These are phyloP conservation scores for Xerophyta viscosa DNA, from an alignment of 106 monocot genomes.

Conservation along the genomic window DNA sequence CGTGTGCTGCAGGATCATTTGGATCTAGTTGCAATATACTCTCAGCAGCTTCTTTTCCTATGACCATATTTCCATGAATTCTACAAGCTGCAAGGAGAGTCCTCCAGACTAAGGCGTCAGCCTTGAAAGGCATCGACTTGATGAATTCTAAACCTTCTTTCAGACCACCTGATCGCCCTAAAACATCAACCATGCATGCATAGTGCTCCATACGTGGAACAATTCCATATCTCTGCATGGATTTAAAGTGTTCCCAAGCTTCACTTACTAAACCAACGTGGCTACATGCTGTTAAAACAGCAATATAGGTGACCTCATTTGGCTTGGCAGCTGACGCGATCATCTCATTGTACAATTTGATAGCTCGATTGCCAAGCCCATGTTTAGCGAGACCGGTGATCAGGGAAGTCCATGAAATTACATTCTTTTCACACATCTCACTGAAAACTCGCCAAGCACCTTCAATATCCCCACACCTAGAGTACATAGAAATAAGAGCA, in stretches of 20 bases:
- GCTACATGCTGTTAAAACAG: conserved; percentile 79
- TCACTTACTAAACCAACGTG: conserved; percentile 59
- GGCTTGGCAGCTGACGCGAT: conserved; percentile 33
- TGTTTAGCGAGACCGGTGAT: conserved; percentile 69
- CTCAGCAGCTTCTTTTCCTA: conserved; percentile 50
- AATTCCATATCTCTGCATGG: conserved; percentile 47
- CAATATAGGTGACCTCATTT: conserved; percentile 61
- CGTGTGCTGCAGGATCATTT: conserved; percentile 51
- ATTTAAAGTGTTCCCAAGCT: conserved; percentile 50
- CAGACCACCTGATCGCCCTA: conserved; percentile 55
- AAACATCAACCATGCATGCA: conserved; percentile 80
- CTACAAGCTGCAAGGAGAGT: conserved; percentile 73
- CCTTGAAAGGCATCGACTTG: conserved; percentile 44
- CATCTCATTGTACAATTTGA: conserved; percentile 58
- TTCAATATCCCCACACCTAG: conserved; percentile 61
- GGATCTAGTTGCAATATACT: conserved; percentile 58
- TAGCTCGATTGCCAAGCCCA: conserved; percentile 42
- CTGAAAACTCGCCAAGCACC: conserved; percentile 49
- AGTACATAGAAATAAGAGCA: conserved; percentile 86
- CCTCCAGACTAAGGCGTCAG: conserved; percentile 58
- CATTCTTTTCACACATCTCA: conserved; percentile 40
- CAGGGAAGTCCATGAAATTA: conserved; percentile 85
- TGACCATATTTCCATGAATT: conserved; percentile 28
- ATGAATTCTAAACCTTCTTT: conserved; percentile 60
- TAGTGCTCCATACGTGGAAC: conserved; percentile 74